These are phyloP conservation scores for Kazachstania bromeliacearum DNA, from an alignment of 805 yeast species.

Conservation along the genomic window DNA sequence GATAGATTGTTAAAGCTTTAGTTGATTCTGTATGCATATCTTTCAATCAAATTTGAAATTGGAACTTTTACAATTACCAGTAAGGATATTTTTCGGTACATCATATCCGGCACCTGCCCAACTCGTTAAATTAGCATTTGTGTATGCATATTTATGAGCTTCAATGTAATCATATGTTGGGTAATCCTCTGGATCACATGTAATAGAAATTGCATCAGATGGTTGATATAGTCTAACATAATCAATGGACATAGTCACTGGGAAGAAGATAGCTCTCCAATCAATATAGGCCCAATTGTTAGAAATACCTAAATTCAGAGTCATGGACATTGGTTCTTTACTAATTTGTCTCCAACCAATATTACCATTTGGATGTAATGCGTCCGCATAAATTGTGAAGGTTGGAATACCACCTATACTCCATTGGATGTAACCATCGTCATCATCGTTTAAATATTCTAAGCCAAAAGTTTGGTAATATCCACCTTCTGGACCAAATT, in stretches of 20 bases:
- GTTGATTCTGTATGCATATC: not conserved
- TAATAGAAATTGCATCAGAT: conserved; percentile 42
- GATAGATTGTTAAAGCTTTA: not conserved
- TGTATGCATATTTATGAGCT: conserved; percentile 59
- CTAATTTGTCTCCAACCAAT: conserved; percentile 72
- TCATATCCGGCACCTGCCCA: conserved; percentile 73
- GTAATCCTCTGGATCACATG: conserved; percentile 79
- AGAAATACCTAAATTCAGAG: conserved; percentile 83
- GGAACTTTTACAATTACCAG: conserved; percentile 40
- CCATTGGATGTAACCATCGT: conserved; percentile 75
- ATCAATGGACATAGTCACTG: conserved; percentile 66
- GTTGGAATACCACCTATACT: conserved; percentile 76
- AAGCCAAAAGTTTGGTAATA: conserved; percentile 65
- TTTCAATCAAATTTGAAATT: conserved; percentile 6
- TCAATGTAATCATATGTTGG: conserved; percentile 84
- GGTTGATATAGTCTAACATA: conserved; percentile 93
- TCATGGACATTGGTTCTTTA: conserved; percentile 87
- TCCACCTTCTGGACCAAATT: conserved; percentile 42
- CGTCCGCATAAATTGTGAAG: conserved; percentile 58
- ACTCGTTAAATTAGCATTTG: conserved; percentile 55
- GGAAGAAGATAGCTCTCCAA: conserved; percentile 76
- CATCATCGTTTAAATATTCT: conserved; percentile 67
- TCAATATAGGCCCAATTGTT: conserved; percentile 90
- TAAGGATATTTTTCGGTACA: conserved; percentile 53
- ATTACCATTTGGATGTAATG: conserved; percentile 87